Evolutionary conservation across 768 basidiomycete species (phyloP).

Genomic region (Cantharellus cinnabarinus): DNA sequence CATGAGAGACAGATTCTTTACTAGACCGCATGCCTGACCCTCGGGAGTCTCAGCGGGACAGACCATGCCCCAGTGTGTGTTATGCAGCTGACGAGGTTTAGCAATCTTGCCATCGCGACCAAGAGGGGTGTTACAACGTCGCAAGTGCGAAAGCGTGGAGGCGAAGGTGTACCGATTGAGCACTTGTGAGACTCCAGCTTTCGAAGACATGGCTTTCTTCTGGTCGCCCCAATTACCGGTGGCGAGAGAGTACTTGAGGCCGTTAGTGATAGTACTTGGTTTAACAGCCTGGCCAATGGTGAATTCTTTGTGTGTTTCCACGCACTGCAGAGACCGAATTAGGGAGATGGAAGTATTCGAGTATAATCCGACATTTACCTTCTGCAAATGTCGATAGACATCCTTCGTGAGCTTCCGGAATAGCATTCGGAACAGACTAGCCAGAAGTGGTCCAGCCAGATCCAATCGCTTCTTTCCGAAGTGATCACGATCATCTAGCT

Average conservation of each 20-base stretch:
- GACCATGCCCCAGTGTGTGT: conserved; percentile 99
- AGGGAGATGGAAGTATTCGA: not conserved
- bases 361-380: conserved; percentile 30
- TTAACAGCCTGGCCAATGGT: conserved; percentile 81
- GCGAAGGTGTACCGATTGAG: conserved; percentile 97
- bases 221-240: conserved; percentile 99
- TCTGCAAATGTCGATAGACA: conserved; percentile 91
- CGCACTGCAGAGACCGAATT: conserved; percentile 37
- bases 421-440: conserved; percentile 94
- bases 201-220: conserved; percentile 94
- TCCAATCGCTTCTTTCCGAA: conserved; percentile 97
- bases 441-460: conserved; percentile 83
- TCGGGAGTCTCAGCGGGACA: conserved; percentile 99
- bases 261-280: conserved; percentile 93
- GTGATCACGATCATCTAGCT: conserved; percentile 97
- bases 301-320: conserved; percentile 91
- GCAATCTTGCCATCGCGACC: conserved; percentile 98
- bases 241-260: conserved; percentile 90
- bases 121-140: conserved; percentile 93
- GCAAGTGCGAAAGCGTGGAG: conserved; percentile 91
- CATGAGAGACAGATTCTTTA: conserved; percentile 97
- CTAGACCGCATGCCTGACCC: conserved; percentile 97
- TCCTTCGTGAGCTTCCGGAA: conserved; percentile 94
- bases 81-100: conserved; percentile 96
- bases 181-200: conserved; percentile 97